Conservation (phyloP, 306 rosid genomes). For the Nissolia schottii region DNA sequence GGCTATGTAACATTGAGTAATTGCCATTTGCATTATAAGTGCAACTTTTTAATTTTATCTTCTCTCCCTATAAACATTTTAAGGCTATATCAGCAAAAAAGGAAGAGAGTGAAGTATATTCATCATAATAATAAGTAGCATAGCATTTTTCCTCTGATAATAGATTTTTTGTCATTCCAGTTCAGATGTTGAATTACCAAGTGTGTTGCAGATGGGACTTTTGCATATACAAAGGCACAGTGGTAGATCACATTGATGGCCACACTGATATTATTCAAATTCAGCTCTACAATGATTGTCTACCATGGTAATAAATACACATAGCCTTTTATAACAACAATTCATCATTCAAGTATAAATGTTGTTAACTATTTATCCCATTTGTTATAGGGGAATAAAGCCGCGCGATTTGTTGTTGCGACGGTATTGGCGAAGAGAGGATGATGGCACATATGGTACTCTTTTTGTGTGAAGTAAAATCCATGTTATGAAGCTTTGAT, state of each 20-base stretch:
- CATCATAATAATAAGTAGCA: background rate
- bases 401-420: conserved; percentile 69
- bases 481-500: background rate
- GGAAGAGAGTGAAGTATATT: background rate
- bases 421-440: conserved; percentile 95
- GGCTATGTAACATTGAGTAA: too few species aligned
- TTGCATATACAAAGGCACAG: conserved; percentile 56
- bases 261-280: conserved; percentile 82
- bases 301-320: conserved; percentile 63
- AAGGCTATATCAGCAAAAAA: background rate
- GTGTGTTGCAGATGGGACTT: conserved; percentile 86
- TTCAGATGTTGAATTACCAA: conserved; percentile 27
- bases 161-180: conserved; percentile 17
- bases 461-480: background rate
- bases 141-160: background rate
- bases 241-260: conserved; percentile 87
- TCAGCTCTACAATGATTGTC: conserved; percentile 64
- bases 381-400: conserved; percentile 76
- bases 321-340: background rate
- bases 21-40: too few species aligned
- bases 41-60: background rate
- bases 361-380: conserved; percentile 16
- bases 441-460: conserved; percentile 92
- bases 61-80: background rate
- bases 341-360: background rate